These are phyloP conservation scores for Tetradesmus lagerheimii DNA, from an alignment of 139 green algal genomes.

Conservation along the genomic window DNA sequence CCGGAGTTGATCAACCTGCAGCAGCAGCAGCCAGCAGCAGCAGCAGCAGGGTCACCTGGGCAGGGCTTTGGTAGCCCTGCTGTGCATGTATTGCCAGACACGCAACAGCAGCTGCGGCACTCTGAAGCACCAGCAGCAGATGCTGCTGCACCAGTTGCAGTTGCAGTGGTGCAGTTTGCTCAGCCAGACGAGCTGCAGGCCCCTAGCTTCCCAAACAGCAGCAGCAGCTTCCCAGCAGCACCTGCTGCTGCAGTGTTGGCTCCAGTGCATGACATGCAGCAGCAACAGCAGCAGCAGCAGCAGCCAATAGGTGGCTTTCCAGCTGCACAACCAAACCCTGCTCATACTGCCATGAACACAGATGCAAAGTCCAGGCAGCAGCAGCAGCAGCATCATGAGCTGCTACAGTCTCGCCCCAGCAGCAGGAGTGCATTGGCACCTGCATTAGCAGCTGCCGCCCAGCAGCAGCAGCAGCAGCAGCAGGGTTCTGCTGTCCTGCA, in stretches of 20 bases:
- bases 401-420: background rate
- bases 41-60: background rate
- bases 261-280: background rate
- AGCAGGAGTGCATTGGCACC: constrained; percentile 5
- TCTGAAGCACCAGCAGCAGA: background rate
- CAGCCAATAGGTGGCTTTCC: background rate
- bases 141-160: constrained; percentile 26
- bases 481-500: background rate
- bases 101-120: background rate
- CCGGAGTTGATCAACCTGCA: background rate
- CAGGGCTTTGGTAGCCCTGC: background rate
- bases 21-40: no score
- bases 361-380: background rate
- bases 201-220: background rate
- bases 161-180: background rate
- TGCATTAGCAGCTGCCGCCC: background rate
- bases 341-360: background rate
- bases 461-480: background rate
- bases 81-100: background rate
- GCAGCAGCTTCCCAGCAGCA: constrained; percentile 10
- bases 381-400: constrained; percentile 14
- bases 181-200: background rate
- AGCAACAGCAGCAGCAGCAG: constrained; percentile 4
- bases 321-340: background rate
- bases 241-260: background rate